These are phyloP conservation scores for Xerocomus brunneocitrinus DNA, from an alignment of 768 basidiomycete genomes.

Conservation along the genomic window DNA sequence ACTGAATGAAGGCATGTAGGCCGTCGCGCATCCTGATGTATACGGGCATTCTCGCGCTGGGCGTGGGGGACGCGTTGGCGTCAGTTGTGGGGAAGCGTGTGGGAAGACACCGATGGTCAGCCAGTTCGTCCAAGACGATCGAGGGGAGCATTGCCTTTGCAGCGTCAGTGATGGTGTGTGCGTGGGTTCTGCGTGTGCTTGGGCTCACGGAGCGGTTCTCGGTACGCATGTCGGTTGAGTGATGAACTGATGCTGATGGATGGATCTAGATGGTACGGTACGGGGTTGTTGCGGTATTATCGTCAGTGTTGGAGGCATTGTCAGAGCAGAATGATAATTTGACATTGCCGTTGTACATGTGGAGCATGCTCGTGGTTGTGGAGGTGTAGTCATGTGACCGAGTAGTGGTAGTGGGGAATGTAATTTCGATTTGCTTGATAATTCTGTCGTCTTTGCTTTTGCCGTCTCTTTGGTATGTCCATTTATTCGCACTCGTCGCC, in stretches of 20 bases:
- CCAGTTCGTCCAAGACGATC: conserved; percentile 79
- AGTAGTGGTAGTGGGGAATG: conserved; percentile 20
- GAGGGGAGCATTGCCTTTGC: conserved; percentile 88
- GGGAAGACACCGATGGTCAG: conserved; percentile 81
- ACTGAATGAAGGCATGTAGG: conserved; percentile 26
- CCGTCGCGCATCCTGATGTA: conserved; percentile 54
- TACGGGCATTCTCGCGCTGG: conserved; percentile 85
- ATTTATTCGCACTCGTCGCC: not conserved
- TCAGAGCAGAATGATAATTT: conserved; percentile 98
- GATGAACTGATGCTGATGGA: conserved; percentile 14
- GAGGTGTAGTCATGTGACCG: conserved; percentile 31
- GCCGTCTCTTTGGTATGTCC: not conserved
- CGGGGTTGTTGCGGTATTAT: conserved; percentile 52
- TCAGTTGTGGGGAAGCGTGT: conserved; percentile 87
- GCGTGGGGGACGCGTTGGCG: conserved; percentile 92
- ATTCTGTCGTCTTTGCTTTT: not conserved
- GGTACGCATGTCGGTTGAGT: conserved; percentile 42
- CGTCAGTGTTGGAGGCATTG: conserved; percentile 81
- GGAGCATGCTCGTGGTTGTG: conserved; percentile 75
- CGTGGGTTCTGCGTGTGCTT: conserved; percentile 64
- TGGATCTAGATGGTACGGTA: conserved; percentile 61
- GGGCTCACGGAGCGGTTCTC: conserved; percentile 74
- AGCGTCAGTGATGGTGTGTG: conserved; percentile 60
- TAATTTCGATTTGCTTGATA: not conserved
- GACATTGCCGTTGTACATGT: conserved; percentile 92